Evolutionary conservation across 257 asterid species (phyloP).

Genomic region (Haberlea rhodopensis): DNA sequence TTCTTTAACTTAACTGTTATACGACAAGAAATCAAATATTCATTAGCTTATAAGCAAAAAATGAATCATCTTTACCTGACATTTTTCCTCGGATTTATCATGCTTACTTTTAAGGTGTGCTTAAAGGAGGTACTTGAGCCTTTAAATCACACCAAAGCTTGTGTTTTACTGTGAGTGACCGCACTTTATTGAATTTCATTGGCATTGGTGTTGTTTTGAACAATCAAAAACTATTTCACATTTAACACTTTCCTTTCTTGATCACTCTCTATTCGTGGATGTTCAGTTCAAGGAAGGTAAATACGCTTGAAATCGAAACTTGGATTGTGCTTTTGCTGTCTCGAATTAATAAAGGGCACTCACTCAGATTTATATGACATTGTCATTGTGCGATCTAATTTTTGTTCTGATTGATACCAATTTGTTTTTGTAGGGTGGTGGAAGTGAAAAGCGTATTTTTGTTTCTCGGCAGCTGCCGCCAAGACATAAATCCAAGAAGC

Average conservation of each 20-base stretch:
- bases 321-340: too few relatives aligned
- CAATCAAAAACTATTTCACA: too few relatives aligned
- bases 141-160: too few relatives aligned
- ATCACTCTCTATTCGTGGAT: not conserved
- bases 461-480: conserved; percentile 38
- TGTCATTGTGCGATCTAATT: not conserved
- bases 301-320: not conserved
- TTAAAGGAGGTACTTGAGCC: too few relatives aligned
- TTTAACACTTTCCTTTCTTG: not conserved
- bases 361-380: too few relatives aligned
- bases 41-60: not conserved
- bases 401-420: conserved; percentile 17
- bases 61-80: not conserved
- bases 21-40: not conserved
- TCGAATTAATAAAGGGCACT: too few relatives aligned
- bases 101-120: too few relatives aligned
- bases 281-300: not conserved
- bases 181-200: too few relatives aligned
- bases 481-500: conserved; percentile 44
- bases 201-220: too few relatives aligned
- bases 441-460: conserved; percentile 38
- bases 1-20: not conserved
- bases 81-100: not conserved
- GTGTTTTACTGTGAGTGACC: too few relatives aligned
- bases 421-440: conserved; percentile 45